A percentile compares a stretch with the other conserved stretches of the same genome.
Conservation (phyloP, 179 eudicot genomes). For the Kewa caespitosa region DNA sequence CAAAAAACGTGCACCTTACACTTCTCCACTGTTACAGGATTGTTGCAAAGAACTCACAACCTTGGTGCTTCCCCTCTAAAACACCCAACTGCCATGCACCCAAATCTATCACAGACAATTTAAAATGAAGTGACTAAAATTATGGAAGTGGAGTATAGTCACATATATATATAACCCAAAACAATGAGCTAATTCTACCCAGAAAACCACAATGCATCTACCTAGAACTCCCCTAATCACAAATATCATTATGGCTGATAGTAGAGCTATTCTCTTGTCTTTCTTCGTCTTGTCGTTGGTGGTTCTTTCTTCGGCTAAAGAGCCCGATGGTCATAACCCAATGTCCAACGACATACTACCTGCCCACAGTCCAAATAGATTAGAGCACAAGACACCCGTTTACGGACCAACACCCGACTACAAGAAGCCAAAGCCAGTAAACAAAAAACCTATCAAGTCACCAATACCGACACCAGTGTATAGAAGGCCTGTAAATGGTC, state of each 20-base stretch:
- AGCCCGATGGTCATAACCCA: background rate
- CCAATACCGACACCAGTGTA: background rate
- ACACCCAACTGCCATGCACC: too few species aligned
- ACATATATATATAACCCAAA: too few species aligned
- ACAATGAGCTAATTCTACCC: too few species aligned
- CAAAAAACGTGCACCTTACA: too few species aligned
- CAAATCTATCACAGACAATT: too few species aligned
- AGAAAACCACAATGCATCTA: too few species aligned
- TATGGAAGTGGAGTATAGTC: too few species aligned
- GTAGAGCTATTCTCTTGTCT: background rate
- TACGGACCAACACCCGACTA: background rate
- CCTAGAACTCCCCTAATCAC: background rate
- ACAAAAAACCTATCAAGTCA: slow-evolving; percentile 9
- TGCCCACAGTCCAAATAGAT: too few species aligned
- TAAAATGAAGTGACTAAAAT: too few species aligned
- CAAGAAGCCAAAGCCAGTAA: slow-evolving; percentile 8
- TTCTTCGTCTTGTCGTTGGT: slow-evolving; percentile 8
- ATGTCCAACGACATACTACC: background rate
- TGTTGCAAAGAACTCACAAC: too few species aligned
- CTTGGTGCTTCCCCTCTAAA: too few species aligned
- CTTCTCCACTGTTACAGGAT: too few species aligned
- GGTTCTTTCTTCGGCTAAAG: slow-evolving; percentile 9
- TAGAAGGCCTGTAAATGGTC: slow-evolving; percentile 9
- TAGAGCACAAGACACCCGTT: slow-evolving; percentile 16
- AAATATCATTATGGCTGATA: slow-evolving; percentile 10